These are phyloP conservation scores for Fusarium sp. DNA, from an alignment of 2,329 filamentous ascomycete species.

Conservation along the genomic window DNA sequence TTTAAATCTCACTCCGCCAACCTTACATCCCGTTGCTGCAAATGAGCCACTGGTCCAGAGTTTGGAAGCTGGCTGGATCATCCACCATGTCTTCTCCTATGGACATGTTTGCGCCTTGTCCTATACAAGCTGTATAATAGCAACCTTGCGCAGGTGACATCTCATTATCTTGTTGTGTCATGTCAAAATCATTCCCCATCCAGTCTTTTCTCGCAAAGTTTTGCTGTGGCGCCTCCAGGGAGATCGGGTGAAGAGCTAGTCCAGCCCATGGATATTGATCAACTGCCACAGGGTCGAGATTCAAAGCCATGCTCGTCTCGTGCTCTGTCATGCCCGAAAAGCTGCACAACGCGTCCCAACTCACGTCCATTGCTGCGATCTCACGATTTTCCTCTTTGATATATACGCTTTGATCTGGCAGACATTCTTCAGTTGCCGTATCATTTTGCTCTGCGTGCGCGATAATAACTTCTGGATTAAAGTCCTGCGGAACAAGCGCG, in stretches of 20 bases:
- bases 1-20: background rate
- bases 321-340: background rate
- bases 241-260: background rate
- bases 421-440: background rate
- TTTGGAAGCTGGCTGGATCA: slow-evolving; percentile 21
- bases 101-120: background rate
- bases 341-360: slow-evolving; percentile 16
- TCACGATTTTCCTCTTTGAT: slow-evolving; percentile 1
- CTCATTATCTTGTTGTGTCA: background rate
- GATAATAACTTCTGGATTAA: background rate
- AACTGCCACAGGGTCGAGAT: background rate
- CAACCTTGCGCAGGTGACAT: background rate
- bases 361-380: slow-evolving; percentile 11
- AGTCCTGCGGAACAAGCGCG: background rate
- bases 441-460: background rate
- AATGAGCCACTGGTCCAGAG: slow-evolving; percentile 35
- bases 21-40: background rate
- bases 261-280: background rate
- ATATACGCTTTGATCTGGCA: background rate
- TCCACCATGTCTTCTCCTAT: background rate
- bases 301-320: background rate
- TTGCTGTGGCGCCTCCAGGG: background rate
- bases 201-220: background rate
- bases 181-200: background rate
- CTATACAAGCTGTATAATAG: background rate